A percentile compares a stretch with the other conserved stretches of the same genome.
Conservation (phyloP, 352 stramenopile species). For the Pythium brachiatum region DNA sequence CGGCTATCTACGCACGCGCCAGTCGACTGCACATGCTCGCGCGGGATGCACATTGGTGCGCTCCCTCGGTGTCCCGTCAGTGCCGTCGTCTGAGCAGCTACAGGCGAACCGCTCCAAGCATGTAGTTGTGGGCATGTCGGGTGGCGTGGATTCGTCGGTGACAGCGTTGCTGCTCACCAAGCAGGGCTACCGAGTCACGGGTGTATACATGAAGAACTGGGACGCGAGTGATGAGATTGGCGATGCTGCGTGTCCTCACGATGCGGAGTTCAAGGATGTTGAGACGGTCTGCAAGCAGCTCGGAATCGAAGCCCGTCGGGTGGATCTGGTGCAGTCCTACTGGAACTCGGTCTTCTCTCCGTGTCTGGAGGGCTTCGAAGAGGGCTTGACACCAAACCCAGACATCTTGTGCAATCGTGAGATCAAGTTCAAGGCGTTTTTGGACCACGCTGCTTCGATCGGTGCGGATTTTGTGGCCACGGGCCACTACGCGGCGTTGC, state of each 20-base stretch:
- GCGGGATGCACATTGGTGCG: neutral
- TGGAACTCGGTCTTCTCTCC: constrained; percentile 98
- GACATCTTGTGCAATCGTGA: constrained; percentile 97
- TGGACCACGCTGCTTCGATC: constrained; percentile 84
- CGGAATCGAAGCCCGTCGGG: constrained; percentile 85
- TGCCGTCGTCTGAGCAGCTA: neutral
- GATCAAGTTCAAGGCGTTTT: constrained; percentile 98
- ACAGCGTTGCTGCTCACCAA: constrained; percentile 89
- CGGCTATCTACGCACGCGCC: neutral
- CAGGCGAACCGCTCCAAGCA: constrained; percentile 40
- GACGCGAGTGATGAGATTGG: constrained; percentile 93
- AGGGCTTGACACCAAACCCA: constrained; percentile 90
- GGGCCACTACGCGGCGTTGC: constrained; percentile 93
- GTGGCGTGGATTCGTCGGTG: constrained; percentile 98
- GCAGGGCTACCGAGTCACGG: constrained; percentile 90
- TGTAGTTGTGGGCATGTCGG: constrained; percentile 97
- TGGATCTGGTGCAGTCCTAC: constrained; percentile 94
- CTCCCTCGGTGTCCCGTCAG: neutral
- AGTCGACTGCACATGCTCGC: neutral
- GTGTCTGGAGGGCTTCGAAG: constrained; percentile 89
- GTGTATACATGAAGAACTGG: constrained; percentile 99
- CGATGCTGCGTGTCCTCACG: constrained; percentile 75
- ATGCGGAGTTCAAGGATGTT: constrained; percentile 93
- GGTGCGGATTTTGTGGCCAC: constrained; percentile 93
- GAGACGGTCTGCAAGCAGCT: constrained; percentile 91